Evolutionary conservation across 306 rosid genomes (phyloP).

Genomic region (Prosopis cineraria): DNA sequence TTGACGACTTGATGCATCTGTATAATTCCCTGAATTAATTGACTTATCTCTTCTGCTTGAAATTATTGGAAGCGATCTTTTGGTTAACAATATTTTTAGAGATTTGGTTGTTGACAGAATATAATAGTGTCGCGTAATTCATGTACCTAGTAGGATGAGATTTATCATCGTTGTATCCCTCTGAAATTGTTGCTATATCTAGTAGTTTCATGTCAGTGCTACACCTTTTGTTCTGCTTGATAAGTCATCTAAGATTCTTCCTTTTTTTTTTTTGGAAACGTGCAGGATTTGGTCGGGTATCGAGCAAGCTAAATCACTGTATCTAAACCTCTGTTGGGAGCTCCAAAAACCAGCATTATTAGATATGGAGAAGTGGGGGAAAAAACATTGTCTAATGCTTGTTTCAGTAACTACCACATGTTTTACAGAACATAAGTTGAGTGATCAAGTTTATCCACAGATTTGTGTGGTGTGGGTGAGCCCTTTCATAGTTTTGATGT

Average conservation of each 20-base stretch:
- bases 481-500: neutral
- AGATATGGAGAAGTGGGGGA: neutral
- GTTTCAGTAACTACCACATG: slow-evolving; percentile 12
- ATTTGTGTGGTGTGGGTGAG: neutral
- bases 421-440: slow-evolving; percentile 12
- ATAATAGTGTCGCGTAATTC: too few species aligned
- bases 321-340: neutral
- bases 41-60: slow-evolving; percentile 2
- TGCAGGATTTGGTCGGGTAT: slow-evolving; percentile 30
- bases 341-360: slow-evolving; percentile 18
- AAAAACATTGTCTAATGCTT: too few species aligned
- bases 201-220: neutral
- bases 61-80: too few species aligned
- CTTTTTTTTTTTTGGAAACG: neutral
- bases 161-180: too few species aligned
- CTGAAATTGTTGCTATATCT: slow-evolving; percentile 13
- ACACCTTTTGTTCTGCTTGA: neutral
- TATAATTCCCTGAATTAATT: neutral
- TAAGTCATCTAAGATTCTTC: slow-evolving; percentile 19
- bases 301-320: slow-evolving; percentile 26
- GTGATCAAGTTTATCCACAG: neutral
- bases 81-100: too few species aligned
- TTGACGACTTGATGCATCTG: slow-evolving; percentile 1
- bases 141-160: too few species aligned
- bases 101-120: too few species aligned